Percentiles rank a stretch among this genome's conserved stretches.
Conservation (phyloP, 495 filamentous ascomycete species). For the Penicillium canescens region DNA sequence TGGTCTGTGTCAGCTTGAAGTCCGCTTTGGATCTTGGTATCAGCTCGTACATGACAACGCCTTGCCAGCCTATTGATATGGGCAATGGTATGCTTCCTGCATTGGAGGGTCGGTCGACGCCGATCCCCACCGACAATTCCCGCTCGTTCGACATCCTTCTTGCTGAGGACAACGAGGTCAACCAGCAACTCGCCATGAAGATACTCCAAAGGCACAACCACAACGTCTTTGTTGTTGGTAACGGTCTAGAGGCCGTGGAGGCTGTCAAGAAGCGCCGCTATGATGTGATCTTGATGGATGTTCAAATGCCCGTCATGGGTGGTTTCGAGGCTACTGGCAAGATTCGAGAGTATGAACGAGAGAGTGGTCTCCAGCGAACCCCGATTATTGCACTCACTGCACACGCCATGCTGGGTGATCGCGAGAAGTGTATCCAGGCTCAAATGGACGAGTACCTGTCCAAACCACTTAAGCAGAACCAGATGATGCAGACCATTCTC, state of each 20-base stretch:
- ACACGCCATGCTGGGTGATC: constrained; percentile 98
- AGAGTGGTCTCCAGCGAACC: constrained; percentile 70
- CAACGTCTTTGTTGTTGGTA: constrained; percentile 92
- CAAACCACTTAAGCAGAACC: constrained; percentile 96
- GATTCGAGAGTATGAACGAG: constrained; percentile 92
- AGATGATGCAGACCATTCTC: constrained; percentile 97
- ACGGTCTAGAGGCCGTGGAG: constrained; percentile 89
- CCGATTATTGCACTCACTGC: constrained; percentile 98
- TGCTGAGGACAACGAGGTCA: constrained; percentile 97
- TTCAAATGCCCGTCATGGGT: constrained; percentile 99
- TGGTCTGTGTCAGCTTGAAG: constrained; percentile 91
- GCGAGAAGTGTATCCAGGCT: constrained; percentile 96
- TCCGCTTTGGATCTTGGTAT: constrained; percentile 95
- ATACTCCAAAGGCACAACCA: constrained; percentile 98
- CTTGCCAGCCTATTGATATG: constrained; percentile 91
- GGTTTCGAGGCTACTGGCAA: constrained; percentile 97
- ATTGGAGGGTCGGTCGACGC: constrained; percentile 88
- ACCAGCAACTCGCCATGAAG: constrained; percentile 94
- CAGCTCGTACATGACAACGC: constrained; percentile 98
- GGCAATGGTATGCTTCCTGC: constrained; percentile 99
- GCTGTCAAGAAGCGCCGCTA: constrained; percentile 86
- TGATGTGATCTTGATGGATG: constrained; percentile 98
- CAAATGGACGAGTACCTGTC: constrained; percentile 99
- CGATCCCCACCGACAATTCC: constrained; percentile 88
- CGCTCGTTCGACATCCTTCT: constrained; percentile 95